Conservation (phyloP, 225 moss, liverwort and hornwort genomes). For the Climacium dendroides region DNA sequence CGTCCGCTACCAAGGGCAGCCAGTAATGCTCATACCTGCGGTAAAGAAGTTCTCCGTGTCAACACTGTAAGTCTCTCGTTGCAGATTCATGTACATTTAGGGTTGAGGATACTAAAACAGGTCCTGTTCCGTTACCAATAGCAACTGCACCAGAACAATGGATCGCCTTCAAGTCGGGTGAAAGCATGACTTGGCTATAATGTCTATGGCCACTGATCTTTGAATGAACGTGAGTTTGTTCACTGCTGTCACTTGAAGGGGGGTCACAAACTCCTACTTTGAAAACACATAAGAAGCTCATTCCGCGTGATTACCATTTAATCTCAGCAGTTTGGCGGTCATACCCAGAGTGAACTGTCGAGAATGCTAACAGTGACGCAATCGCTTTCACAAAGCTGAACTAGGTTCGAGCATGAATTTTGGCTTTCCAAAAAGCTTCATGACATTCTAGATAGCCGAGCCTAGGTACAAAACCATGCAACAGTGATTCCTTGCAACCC, state of each 20-base stretch:
- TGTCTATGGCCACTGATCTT: background rate
- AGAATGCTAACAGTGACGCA: background rate
- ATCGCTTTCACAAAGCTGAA: background rate
- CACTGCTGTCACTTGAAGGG: background rate
- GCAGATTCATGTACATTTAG: background rate
- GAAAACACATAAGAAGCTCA: background rate
- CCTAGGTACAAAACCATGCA: background rate
- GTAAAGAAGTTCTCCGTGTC: background rate
- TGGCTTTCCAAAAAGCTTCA: background rate
- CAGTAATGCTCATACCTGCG: constrained; percentile 53
- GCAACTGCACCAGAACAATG: background rate
- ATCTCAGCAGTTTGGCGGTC: background rate
- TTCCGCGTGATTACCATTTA: background rate
- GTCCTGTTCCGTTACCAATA: background rate
- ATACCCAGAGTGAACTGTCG: background rate
- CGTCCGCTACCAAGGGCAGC: constrained; percentile 66
- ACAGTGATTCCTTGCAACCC: background rate
- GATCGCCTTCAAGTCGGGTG: background rate
- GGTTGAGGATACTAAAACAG: background rate
- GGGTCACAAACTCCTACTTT: background rate
- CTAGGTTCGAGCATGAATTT: background rate
- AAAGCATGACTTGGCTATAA: background rate
- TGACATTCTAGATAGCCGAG: background rate
- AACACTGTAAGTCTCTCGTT: background rate
- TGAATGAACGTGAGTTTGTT: background rate